Evolutionary conservation across 2,329 filamentous ascomycete species (phyloP), one percentile per base, ranked within the genome.

Genomic region (Colletotrichum viniferum): DNA sequence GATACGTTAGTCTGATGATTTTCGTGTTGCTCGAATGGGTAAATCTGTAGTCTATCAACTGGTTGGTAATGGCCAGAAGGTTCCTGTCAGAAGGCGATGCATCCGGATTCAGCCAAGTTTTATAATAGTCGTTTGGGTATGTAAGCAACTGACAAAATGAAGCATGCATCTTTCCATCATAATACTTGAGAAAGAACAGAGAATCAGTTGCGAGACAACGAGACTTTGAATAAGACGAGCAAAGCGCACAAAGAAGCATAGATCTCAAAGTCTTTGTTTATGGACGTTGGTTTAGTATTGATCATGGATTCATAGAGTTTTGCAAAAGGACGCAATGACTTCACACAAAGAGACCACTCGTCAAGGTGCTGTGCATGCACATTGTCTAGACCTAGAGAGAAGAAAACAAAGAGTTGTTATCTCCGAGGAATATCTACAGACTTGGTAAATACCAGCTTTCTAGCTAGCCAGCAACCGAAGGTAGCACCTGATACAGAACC

Each of bases 401-500:
- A 24, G n/a, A 21, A 24, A 21, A 52, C 10, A 7, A 21, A 24
- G n/a, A 52, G 0, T 7, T 52, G n/a, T 13, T 24, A 52, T 13
- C 43, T 52, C n/a, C 10, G 43, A n/a, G 43, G 10, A 21, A 52
- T 52, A 52, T 52, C 43, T 52, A 52, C 43, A 52, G 43, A 21
- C 62, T 52, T 52, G 38, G 18, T 34, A 28, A 66, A 66, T n/a
- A 77, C 60, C 4, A 78, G 62, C 52, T 77, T 76, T 70, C 85
- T 82, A 3, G 85, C 84, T 21, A 87, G 69, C 85, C 85, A 86
- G 72, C 85, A 87, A 12, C 85, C 85, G 62, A 86, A 80, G 1
- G 77, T 84, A 12, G 82, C 78, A 1, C 79, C 79, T 7, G 62
- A 64, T 0, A 85, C 77, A 5, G 48, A 69, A 18, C 81, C 79